Evolutionary conservation across 1,284 basidiomycete species (phyloP), one percentile per base, ranked within the genome.

Genomic region (Heliocybe sulcata): DNA sequence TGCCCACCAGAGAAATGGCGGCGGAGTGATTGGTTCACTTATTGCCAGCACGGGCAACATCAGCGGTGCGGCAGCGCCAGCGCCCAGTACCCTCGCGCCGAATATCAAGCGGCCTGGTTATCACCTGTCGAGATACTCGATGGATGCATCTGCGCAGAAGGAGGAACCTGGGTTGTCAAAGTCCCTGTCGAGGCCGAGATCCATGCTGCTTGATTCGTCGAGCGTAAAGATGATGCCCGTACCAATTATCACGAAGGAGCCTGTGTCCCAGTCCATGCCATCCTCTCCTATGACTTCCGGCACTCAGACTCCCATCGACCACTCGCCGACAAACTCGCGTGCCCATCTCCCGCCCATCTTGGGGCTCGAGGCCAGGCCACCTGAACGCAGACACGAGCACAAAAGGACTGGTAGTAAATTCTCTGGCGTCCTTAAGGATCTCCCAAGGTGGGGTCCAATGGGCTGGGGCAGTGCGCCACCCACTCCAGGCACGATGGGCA

Each of bases 11-110:
- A 70, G 77, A 49, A 81, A 73, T 56, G 78, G 74, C 6, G 88
- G 77, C 0, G 88, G 89, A 3, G 87, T 87, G 0, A 81, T 90
- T 61, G 89, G 87, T 11, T 80, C 85, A 6, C 76, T 92, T 48
- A 82, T 92, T 42, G 82, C 87, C 23, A 83, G 81, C 57, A 85
- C 89, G 0, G 85, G 83, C 1, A 86, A 85, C 59, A 69, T 85
- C 29, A 72, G 72, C 11, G 84, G 83, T 23, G 73, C 74, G 1
- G 85, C 83, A 2, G 78, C 84, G 0, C 87, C 87, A 0, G 61
- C 66, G 2, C 67, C 74, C 8, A 76, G 77, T 20, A 73, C 74
- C 22, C 71, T 92, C 19, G 83, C 81, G 20, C 86, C 89, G 9
- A 79, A 83, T 55, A 70, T 84, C n/a, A 81, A 81, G 61, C 71